Evolutionary conservation across 371 early-diverging fungal genomes (phyloP), one percentile per base, ranked within the genome.

Genomic region (Rhizopus delemar): DNA sequence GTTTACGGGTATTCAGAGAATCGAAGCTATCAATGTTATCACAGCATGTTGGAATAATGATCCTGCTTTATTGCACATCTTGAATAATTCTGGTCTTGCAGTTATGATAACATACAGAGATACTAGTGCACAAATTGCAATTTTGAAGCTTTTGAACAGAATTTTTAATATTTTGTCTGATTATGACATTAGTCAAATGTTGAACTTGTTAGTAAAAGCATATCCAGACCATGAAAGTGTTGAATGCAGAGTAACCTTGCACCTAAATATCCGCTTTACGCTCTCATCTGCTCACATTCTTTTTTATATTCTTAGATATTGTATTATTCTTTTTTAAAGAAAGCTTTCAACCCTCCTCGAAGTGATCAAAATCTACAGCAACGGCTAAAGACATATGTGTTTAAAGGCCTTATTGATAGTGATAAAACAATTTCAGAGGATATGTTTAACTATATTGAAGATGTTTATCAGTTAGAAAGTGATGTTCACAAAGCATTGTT

Each of bases 351-450:
- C 39, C 28, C 48, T 22, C 52, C 29, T 34, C 13, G 36, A 34
- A 28, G 7, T 13, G 51, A 36, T 35, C 2, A 4, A 39, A 29
- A 13, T 0, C 8, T 38, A 29, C 28, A 49, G 22, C 15, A 28
- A 28, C 11, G 29, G 1, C 16, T 56, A 8, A 65, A 56, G 16
- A 51, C 60, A 4, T 41, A 29, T 4, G 11, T 65, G 3, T 56
- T 56, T 6, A 56, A 69, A 8, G 92, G 90, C 0, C 67, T 90
- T 33, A 69, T 76, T 2, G 89, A 89, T 62, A 51, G 74, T 0
- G 72, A 73, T 46, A 75, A 79, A 15, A 66, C 58, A 5, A 84
- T 88, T 34, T 74, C 86, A 3, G 48, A 69, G 11, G 77, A 74
- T 6, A 66, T 86, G 9, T 65, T 73, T 5, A 70, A 67, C 6